Base-by-base conservation (phyloP, 306 rosid genomes). In the Cucumis melo region DNA sequence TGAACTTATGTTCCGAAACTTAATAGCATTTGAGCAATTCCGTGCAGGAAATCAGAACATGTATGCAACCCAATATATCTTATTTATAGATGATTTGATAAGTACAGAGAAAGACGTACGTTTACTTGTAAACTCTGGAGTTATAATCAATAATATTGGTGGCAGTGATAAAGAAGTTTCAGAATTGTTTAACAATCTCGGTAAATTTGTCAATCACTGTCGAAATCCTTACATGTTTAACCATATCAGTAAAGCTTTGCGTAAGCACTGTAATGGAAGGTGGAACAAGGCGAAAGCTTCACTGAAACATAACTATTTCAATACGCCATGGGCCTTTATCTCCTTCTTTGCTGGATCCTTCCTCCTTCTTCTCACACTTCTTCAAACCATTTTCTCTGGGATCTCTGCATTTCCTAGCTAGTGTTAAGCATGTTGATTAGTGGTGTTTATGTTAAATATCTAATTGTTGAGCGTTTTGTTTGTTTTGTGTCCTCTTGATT, bases 1-100 rank as follows among this genome's bases (percentile, higher is more conserved):
- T 8, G 50, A 64, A 64, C 10, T 7, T 5, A 0, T 2, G 2
- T 0, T 64, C 5, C 57, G 85, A 8, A 85, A 84, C 32, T 11
- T 84, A 16, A 1, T 86, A 4, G 88, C 81, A 12, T 86, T 53
- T 64, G 91, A 88, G 81, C 75, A 78, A 7, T 17, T 19, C 1
- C 23, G 3, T 0, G 1, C 20, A 1, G 7, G 2, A 9, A 19
- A 32, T 63, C 0, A 0, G 20, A 7, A 14, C 0, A 61, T 0
- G 41, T 64, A 19, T 64, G 12, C 0, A 16, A 17, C 1, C 48
- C 24, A 36, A 1, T 64, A 32, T 36, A 15, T 19, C 2, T 0
- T 0, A 1, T 64, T 64, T 38, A 0, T 64, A 7, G 71, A 64
- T 17, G 3, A 5, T 1, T 64, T 64, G 15, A 64, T 64, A 36